Base-by-base conservation (phyloP, 768 basidiomycete genomes). In the Stropharia rugosoannulata region DNA sequence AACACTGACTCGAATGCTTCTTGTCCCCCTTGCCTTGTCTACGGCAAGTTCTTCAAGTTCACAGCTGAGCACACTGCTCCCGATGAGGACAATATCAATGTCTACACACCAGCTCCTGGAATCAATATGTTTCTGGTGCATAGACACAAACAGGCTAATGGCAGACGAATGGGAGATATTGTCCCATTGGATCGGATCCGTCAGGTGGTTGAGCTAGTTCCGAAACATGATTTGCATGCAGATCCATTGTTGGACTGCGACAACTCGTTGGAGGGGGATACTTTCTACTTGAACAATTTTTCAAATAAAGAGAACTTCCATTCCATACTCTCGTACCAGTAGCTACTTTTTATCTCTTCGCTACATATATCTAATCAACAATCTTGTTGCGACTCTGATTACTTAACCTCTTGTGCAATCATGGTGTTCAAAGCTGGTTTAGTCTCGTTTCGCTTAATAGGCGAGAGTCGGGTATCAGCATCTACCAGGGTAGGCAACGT, bases 81-180 rank as follows among this genome's bases (percentile, higher is more conserved):
- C 27, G 46, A 47, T n/a, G 16, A n/a, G 1, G 8, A 29, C 64
- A 16, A 43, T 38, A 41, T 19, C 3, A 15, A 5, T n/a, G 18
- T 83, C 85, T 80, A 88, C 87, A 56, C 87, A 89, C 57, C 49
- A 1, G 49, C 19, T 16, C 36, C 51, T 25, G 40, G 13, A 41
- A 45, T 35, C 7, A 22, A 44, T n/a, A 53, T 42, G 49, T 50
- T 50, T 29, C 12, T 16, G 13, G 18, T 50, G 9, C n/a, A 41
- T 19, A 12, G 49, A 22, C 36, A 40, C 49, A 18, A 41, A 13
- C 49, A 3, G 12, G 38, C 49, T 4, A 38, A 50, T 50, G 49
- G 49, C 5, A 39, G 12, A 22, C 1, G 19, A 22, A 50, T 50
- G 36, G 49, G 36, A 13, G 37, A 38, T 18, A 50, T 50, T 40